These are phyloP conservation scores for Ceratobasidium sp. DNA, from an alignment of 1,284 basidiomycete genomes.

Conservation along the genomic window DNA sequence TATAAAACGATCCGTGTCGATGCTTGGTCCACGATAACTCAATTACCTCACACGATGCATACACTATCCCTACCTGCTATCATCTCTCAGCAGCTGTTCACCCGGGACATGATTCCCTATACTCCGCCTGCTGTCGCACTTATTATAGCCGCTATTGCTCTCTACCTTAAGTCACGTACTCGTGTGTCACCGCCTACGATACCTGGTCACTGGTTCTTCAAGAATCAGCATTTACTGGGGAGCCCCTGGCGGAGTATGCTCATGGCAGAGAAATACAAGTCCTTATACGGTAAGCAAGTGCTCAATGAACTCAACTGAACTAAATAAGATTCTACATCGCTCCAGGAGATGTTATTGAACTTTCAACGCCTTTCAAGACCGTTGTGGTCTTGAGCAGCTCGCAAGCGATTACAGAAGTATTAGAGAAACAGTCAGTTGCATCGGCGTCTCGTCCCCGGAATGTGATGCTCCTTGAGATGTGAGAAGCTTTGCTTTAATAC, in stretches of 20 bases:
- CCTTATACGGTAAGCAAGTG: conserved; percentile 26
- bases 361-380: conserved; percentile 8
- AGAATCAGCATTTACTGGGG: not conserved
- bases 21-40: too few species aligned
- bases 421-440: conserved; percentile 10
- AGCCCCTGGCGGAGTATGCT: conserved; percentile 9
- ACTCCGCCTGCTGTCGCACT: too few species aligned
- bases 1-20: too few species aligned
- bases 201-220: conserved; percentile 37
- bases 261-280: conserved; percentile 14
- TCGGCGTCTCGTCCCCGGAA: conserved; percentile 17
- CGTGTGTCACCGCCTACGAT: conserved; percentile 6
- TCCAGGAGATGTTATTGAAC: too few species aligned
- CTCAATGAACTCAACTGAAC: too few species aligned
- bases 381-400: conserved; percentile 17
- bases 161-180: not conserved
- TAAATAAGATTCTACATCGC: too few species aligned
- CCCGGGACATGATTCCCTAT: not conserved
- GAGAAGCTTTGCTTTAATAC: not conserved
- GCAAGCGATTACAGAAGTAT: conserved; percentile 1
- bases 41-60: too few species aligned
- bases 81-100: too few species aligned
- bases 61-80: too few species aligned
- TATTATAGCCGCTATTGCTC: not conserved
- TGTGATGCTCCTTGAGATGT: conserved; percentile 29